Conservation (phyloP, 2,329 filamentous ascomycete species). For the Chaetoscypha palmicola region DNA sequence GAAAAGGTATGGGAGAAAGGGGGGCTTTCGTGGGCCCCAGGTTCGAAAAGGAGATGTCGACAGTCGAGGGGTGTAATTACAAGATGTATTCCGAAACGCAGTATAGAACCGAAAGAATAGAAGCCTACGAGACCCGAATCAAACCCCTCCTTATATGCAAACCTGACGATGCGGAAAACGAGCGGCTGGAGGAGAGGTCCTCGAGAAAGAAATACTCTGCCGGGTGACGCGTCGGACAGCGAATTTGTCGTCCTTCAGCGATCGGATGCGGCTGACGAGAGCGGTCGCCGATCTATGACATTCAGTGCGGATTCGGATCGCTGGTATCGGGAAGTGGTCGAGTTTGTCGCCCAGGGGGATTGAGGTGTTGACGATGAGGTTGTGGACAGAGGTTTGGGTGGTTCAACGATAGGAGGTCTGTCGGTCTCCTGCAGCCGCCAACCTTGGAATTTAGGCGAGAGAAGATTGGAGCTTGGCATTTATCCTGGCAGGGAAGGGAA, state of each 20-base stretch:
- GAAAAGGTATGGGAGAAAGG: slow-evolving; percentile 24
- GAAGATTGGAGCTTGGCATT: slow-evolving; percentile 1
- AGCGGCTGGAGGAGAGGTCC: slow-evolving; percentile 29
- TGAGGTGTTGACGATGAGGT: slow-evolving; percentile 12
- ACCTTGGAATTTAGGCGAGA: slow-evolving; percentile 7
- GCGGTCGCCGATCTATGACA: slow-evolving; percentile 15
- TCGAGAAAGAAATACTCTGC: slow-evolving; percentile 22
- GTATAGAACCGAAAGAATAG: slow-evolving; percentile 20
- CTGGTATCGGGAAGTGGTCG: slow-evolving; percentile 1
- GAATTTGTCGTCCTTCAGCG: slow-evolving; percentile 18
- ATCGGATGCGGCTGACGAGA: slow-evolving; percentile 17
- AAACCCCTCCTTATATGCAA: slow-evolving; percentile 21
- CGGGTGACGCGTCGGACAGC: slow-evolving; percentile 25
- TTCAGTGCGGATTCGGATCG: slow-evolving; percentile 17
- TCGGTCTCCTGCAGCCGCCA: slow-evolving; percentile 11
- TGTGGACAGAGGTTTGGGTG: slow-evolving; percentile 11
- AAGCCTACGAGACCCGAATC: slow-evolving; percentile 3
- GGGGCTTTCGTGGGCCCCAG: slow-evolving; percentile 14
- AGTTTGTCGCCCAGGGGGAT: background rate
- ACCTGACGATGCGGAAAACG: slow-evolving; percentile 23
- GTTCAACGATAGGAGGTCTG: background rate
- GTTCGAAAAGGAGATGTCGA: slow-evolving; percentile 7
- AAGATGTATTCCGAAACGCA: slow-evolving; percentile 23
- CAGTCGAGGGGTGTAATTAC: slow-evolving; percentile 18
- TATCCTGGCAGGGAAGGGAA: too few relatives aligned